These are phyloP conservation scores for Teratosphaeria gauchensis DNA, from an alignment of 2,329 filamentous ascomycete genomes.

Conservation along the genomic window DNA sequence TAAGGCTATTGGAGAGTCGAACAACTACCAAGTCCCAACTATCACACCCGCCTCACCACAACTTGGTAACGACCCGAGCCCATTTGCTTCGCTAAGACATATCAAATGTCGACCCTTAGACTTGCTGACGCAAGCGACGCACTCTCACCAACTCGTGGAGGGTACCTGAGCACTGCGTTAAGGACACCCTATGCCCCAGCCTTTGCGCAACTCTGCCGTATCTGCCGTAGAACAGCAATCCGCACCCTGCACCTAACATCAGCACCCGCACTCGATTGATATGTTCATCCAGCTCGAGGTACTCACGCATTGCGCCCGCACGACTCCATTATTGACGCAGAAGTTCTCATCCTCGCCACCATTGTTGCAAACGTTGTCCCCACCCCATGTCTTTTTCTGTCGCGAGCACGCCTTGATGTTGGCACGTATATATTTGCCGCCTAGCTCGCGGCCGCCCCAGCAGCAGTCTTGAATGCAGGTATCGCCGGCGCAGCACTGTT, in stretches of 20 bases:
- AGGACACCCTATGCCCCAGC: background rate
- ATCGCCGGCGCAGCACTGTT: background rate
- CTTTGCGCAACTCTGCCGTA: background rate
- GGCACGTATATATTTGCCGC: background rate
- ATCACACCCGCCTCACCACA: too few species aligned
- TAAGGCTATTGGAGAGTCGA: too few species aligned
- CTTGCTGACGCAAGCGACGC: too few species aligned
- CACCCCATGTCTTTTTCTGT: background rate
- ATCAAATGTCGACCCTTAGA: too few species aligned
- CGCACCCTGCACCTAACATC: background rate
- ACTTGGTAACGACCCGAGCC: too few species aligned
- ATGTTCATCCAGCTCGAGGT: background rate
- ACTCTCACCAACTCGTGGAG: too few species aligned
- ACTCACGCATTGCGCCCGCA: background rate
- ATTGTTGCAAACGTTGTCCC: background rate
- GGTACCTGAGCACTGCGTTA: too few species aligned
- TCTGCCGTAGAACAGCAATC: background rate
- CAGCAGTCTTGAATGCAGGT: background rate
- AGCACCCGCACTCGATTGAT: background rate
- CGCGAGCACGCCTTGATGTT: background rate
- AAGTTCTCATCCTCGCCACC: background rate
- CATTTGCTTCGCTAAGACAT: too few species aligned
- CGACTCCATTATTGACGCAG: background rate
- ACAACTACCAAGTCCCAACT: too few species aligned
- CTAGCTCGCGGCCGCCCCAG: background rate